Evolutionary conservation across 257 asterid genomes (phyloP), one percentile per base, ranked within the genome.

Genomic region (Ligustrum vulgare): DNA sequence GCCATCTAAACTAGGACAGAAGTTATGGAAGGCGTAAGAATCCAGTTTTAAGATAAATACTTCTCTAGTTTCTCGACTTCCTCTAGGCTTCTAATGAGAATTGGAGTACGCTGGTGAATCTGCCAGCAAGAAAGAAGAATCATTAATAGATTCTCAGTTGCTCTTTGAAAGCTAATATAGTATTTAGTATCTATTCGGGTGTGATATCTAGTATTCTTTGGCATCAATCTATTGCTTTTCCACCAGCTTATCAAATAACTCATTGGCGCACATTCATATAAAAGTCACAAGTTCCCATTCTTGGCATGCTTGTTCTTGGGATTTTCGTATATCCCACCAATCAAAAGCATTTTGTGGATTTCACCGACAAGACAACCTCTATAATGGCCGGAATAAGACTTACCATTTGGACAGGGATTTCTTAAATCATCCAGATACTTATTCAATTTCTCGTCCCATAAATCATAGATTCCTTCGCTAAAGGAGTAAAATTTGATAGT

Each of bases 191-290:
- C 94, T 83, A 72, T 22, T 82, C 86, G 35, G 97, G 97, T 73
- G 43, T 87, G 73, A 92, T 83, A 60, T 89, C 96, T 36, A 92
- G 95, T 78, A 90, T 90, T 74, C 95, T 83, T 80, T 37, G 87
- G 13, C 9, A 23, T 70, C 96, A 92, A 72, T 90, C 93, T 25
- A 49, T 89, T 16, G 95, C 96, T 82, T 87, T 92, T 1, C 97
- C 96, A 69, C 96, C 96, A 31, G 97, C 95, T 75, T 87, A 92
- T 76, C 78, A 90, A 78, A 72, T 88, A 90, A 81, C 96, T 90
- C 98, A 90, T 91, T 0, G 95, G 98, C 12, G 96, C 98, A 79
- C 98, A 93, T 79, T 93, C 96, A 72, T 91, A 93, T 91, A 91
- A 77, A 63, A 91, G 85, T 79, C 98, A 82, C 54, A 88, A 73